Evolutionary conservation across 108 stramenopile species (phyloP).

Genomic region (Fistulifera pelliculosa): DNA sequence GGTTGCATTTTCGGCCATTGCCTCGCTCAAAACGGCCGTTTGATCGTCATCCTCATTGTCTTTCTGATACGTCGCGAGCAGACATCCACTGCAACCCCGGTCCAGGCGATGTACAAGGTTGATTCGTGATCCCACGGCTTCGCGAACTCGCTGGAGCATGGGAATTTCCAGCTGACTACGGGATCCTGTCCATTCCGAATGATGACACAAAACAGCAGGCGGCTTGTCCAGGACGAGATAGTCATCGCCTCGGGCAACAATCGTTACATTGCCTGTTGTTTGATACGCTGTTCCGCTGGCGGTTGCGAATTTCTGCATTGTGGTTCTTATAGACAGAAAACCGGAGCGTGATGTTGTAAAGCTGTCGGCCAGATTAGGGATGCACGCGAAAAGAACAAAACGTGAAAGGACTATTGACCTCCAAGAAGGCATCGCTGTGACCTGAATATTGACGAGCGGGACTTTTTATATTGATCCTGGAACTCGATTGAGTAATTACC

Average conservation of each 20-base stretch:
- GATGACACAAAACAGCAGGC: slow-evolving; percentile 75
- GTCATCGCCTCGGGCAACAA: slow-evolving; percentile 41
- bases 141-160: slow-evolving; percentile 38
- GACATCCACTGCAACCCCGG: slow-evolving; percentile 62
- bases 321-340: too few species aligned
- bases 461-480: too few species aligned
- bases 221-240: slow-evolving; percentile 64
- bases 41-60: slow-evolving; percentile 8
- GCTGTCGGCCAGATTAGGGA: too few species aligned
- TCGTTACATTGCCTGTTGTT: slow-evolving; percentile 30
- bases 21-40: slow-evolving; percentile 41
- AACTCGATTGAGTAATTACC: too few species aligned
- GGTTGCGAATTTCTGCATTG: not conserved
- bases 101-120: slow-evolving; percentile 81
- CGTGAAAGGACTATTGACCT: too few species aligned
- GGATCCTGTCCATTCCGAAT: slow-evolving; percentile 65
- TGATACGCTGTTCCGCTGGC: too few species aligned
- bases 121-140: slow-evolving; percentile 33
- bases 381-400: too few species aligned
- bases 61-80: slow-evolving; percentile 50
- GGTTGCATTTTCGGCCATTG: slow-evolving; percentile 36
- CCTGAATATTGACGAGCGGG: too few species aligned
- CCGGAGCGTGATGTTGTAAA: too few species aligned
- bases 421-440: too few species aligned
- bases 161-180: slow-evolving; percentile 25